A percentile compares a stretch with the other conserved stretches of the same genome.
Conservation (phyloP, 2,329 filamentous ascomycete species). For the Alternaria gaisen region DNA sequence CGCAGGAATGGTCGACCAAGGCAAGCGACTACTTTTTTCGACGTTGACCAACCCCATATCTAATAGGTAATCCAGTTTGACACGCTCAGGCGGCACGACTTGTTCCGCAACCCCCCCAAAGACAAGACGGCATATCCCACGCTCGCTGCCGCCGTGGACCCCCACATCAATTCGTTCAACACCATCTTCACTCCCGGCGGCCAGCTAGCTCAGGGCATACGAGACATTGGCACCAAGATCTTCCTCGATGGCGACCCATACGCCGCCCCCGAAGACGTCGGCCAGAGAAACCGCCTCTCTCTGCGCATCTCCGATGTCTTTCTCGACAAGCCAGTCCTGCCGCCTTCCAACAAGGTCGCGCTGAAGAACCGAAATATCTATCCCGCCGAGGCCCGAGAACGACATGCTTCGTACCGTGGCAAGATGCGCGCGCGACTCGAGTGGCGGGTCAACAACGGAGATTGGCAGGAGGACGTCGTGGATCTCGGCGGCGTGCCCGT, state of each 20-base stretch:
- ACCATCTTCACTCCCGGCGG: conserved; percentile 80
- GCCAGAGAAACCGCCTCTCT: conserved; percentile 75
- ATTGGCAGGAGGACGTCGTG: conserved; percentile 81
- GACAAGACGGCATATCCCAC: conserved; percentile 89
- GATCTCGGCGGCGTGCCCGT: conserved; percentile 90
- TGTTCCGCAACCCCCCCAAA: conserved; percentile 87
- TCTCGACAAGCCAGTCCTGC: conserved; percentile 82
- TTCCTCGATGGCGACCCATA: conserved; percentile 80
- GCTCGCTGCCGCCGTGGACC: conserved; percentile 83
- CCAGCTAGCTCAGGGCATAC: conserved; percentile 76
- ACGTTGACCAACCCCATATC: neutral
- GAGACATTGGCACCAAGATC: conserved; percentile 88
- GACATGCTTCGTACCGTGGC: conserved; percentile 90
- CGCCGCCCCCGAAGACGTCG: conserved; percentile 63
- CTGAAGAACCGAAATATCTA: conserved; percentile 82
- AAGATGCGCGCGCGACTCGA: conserved; percentile 84
- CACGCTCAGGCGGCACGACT: conserved; percentile 82
- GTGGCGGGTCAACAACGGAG: conserved; percentile 85
- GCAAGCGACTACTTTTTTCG: conserved; percentile 7
- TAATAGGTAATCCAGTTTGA: conserved; percentile 64
- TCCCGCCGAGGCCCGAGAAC: conserved; percentile 92
- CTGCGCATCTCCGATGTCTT: conserved; percentile 83
- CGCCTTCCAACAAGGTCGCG: conserved; percentile 83
- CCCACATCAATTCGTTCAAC: conserved; percentile 97
- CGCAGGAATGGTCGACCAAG: conserved; percentile 76